Conservation (phyloP, 2,329 filamentous ascomycete species). For the Graphilbum fragrans region DNA sequence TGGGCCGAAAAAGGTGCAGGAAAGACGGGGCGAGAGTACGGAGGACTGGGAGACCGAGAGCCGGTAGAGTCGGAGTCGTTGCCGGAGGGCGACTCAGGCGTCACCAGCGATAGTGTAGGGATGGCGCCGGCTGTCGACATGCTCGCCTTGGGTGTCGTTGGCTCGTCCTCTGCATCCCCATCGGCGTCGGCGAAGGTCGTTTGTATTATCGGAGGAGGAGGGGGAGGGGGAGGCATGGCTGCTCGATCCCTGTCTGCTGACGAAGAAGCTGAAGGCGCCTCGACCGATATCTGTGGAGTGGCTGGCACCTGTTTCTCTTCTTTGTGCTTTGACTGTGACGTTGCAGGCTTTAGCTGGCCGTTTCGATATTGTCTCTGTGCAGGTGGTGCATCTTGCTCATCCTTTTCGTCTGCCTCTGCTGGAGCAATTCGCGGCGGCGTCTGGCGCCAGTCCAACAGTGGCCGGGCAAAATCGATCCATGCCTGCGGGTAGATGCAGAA, state of each 20-base stretch:
- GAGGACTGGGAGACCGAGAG: not conserved
- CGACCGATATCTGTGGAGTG: too few relatives aligned
- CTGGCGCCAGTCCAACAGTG: constrained; percentile 5
- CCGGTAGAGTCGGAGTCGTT: constrained; percentile 19
- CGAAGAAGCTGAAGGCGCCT: too few relatives aligned
- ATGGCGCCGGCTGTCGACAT: constrained; percentile 14
- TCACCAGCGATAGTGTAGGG: constrained; percentile 34
- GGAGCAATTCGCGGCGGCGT: constrained; percentile 2
- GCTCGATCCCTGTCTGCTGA: too few relatives aligned
- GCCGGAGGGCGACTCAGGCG: constrained; percentile 8
- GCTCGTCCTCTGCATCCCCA: constrained; percentile 21
- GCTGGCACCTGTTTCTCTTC: too few relatives aligned
- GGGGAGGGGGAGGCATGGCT: too few relatives aligned
- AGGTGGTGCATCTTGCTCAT: too few relatives aligned
- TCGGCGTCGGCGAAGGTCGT: constrained; percentile 8
- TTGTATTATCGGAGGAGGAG: too few relatives aligned
- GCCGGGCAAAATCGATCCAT: constrained; percentile 23
- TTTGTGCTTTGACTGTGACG: too few relatives aligned
- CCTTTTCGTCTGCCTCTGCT: too few relatives aligned
- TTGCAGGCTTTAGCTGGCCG: too few relatives aligned
- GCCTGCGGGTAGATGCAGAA: constrained; percentile 40
- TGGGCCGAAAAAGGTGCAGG: constrained; percentile 40
- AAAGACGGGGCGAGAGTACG: constrained; percentile 22
- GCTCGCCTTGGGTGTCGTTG: constrained; percentile 37
- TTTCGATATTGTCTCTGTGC: too few relatives aligned